Percentiles rank a stretch among this genome's conserved stretches.
phyloP scores from a whole-genome alignment of 306 rosid genomes.

The Quillaja saponaria region DNA sequence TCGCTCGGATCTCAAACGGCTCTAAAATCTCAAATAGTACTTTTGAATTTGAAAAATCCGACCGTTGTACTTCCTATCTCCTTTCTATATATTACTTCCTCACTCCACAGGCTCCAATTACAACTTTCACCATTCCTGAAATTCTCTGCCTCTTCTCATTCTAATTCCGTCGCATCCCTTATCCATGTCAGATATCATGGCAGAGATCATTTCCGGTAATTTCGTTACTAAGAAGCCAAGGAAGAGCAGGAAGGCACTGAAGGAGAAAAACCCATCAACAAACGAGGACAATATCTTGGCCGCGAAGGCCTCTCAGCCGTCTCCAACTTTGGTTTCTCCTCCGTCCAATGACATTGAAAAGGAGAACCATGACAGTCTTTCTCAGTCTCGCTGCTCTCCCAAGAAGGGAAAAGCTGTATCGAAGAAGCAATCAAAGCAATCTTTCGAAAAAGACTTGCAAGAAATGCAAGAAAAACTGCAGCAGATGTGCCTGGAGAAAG shows the following conservation, averaged over 20 bases:
- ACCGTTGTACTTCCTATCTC: constrained; percentile 47
- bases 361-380: constrained; percentile 48
- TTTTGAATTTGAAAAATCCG: constrained; percentile 53
- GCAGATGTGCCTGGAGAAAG: constrained; percentile 67
- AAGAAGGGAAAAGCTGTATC: constrained; percentile 54
- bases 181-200: constrained; percentile 58
- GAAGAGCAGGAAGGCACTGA: constrained; percentile 56
- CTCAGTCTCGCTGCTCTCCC: constrained; percentile 43
- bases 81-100: constrained; percentile 28
- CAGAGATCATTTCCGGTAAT: constrained; percentile 2
- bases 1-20: constrained; percentile 21
- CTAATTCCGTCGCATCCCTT: background rate
- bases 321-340: constrained; percentile 10
- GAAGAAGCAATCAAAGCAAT: constrained; percentile 54
- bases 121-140: background rate
- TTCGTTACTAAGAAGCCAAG: constrained; percentile 46
- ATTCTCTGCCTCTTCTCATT: background rate
- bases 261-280: constrained; percentile 56
- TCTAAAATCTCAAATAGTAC: no score
- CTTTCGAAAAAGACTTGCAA: constrained; percentile 67
- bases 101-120: background rate
- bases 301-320: constrained; percentile 30
- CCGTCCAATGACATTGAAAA: constrained; percentile 24
- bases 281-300: constrained; percentile 38
- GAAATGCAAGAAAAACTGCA: constrained; percentile 79